Evolutionary conservation across 306 rosid genomes (phyloP).

Genomic region (Argentina anserina): DNA sequence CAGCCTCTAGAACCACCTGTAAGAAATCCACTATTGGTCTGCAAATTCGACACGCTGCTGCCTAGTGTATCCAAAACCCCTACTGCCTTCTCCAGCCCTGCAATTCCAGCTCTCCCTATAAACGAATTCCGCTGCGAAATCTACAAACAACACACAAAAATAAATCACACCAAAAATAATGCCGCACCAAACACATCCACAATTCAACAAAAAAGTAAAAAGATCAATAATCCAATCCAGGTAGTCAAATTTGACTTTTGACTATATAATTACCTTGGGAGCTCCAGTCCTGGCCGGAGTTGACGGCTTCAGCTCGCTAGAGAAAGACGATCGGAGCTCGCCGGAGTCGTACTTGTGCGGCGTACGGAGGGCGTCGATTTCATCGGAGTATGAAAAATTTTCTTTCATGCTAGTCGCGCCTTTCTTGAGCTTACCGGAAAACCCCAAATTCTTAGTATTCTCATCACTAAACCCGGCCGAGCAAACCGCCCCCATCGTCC

Average conservation of each 20-base stretch:
- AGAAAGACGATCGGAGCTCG: slow-evolving; percentile 29
- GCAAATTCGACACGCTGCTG: slow-evolving; percentile 66
- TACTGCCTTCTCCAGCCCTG: slow-evolving; percentile 55
- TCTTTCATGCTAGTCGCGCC: slow-evolving; percentile 18
- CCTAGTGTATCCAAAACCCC: slow-evolving; percentile 77
- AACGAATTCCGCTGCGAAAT: slow-evolving; percentile 48
- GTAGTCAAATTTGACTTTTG: neutral
- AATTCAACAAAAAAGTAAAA: neutral
- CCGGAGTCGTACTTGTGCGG: slow-evolving; percentile 29
- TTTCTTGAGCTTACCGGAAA: slow-evolving; percentile 47
- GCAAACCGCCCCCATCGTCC: slow-evolving; percentile 76
- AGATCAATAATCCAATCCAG: neutral
- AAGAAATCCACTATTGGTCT: slow-evolving; percentile 43
- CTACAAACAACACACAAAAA: slow-evolving; percentile 32
- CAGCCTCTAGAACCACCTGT: slow-evolving; percentile 49
- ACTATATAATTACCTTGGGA: slow-evolving; percentile 34
- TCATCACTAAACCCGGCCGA: slow-evolving; percentile 45
- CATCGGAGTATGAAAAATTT: slow-evolving; percentile 31
- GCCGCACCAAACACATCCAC: neutral
- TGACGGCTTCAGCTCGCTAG: slow-evolving; percentile 36
- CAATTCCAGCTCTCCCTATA: slow-evolving; percentile 54
- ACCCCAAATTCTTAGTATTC: slow-evolving; percentile 33
- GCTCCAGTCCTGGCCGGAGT: slow-evolving; percentile 28
- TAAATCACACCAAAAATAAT: slow-evolving; percentile 4
- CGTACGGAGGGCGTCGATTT: slow-evolving; percentile 25